phyloP scores from a whole-genome alignment of 2,329 filamentous ascomycete species.

The Karstenula rhodostoma region DNA sequence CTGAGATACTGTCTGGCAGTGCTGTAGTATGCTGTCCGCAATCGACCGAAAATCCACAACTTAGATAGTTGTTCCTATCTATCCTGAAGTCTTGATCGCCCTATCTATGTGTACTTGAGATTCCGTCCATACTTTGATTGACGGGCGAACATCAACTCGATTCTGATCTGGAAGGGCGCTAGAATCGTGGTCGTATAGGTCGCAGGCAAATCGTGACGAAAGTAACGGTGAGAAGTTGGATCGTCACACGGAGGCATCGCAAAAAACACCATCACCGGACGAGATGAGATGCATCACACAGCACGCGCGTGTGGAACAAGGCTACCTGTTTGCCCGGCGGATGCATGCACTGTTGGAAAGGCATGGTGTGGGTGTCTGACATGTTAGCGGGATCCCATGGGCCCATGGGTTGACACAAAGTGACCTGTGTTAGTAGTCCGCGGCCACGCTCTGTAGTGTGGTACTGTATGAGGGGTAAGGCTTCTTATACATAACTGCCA shows the following conservation, averaged over 20 bases:
- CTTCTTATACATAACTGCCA: neutral
- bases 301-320: neutral
- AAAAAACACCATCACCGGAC: neutral
- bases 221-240: neutral
- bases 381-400: neutral
- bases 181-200: neutral
- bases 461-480: neutral
- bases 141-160: neutral
- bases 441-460: neutral
- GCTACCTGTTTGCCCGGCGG: constrained; percentile 11
- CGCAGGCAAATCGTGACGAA: neutral
- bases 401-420: neutral
- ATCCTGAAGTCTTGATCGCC: neutral
- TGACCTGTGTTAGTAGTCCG: neutral
- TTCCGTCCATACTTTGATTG: neutral
- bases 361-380: neutral
- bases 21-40: no score
- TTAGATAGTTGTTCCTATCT: no score
- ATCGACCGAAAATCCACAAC: no score
- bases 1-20: no score
- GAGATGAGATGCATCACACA: neutral
- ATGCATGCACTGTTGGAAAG: neutral
- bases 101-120: neutral
- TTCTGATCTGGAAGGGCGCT: neutral
- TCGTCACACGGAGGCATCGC: neutral